Evolutionary conservation across 2,329 filamentous ascomycete species (phyloP), one percentile per base, ranked within the genome.

Genomic region (Saccharata proteae): DNA sequence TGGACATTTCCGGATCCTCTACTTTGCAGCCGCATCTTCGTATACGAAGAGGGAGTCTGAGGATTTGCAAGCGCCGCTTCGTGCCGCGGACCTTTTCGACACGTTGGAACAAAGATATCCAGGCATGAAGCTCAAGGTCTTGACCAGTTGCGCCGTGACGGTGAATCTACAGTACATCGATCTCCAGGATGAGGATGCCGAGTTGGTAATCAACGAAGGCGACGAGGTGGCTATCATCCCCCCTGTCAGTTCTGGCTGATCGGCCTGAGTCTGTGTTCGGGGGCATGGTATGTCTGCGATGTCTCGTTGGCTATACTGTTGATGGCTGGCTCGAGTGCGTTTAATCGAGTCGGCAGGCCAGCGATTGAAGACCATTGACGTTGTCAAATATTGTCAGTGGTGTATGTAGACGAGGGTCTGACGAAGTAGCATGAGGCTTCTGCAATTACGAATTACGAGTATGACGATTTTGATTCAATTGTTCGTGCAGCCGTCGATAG

Each of bases 171-270:
- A 82, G 36, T 92, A 92, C 58, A 74, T 88, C 47, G 80, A 90
- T 49, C 44, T 83, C 8, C 62, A 69, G n/a, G 62, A 68, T 8
- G 61, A 64, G 4, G 62, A 63, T 23, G 56, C 57, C 18, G 58
- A 58, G 11, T 43, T 63, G 16, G 51, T 71, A 34, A 79, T 92
- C 35, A 58, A 73, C 30, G 72, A 73, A 39, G 80, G 77, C 16
- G 83, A 92, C 49, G 84, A 92, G 59, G 81, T 92, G 34, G 84
- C 80, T 24, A 79, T 92, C 20, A 88, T 92, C 35, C 83, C 84
- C 19, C 83, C 84, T 7, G 84, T 92, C 42, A 92, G 83, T 62
- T 85, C 83, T 21, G 83, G 83, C 4, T 90, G 54, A 69, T n/a
- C n/a, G n/a, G n/a, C n/a, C n/a, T n/a, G n/a, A n/a, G n/a, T n/a